Percentiles rank a stretch among this genome's conserved stretches.
Evolutionary conservation across 306 rosid species (phyloP).

Genomic region (Herpetospermum pedunculosum): DNA sequence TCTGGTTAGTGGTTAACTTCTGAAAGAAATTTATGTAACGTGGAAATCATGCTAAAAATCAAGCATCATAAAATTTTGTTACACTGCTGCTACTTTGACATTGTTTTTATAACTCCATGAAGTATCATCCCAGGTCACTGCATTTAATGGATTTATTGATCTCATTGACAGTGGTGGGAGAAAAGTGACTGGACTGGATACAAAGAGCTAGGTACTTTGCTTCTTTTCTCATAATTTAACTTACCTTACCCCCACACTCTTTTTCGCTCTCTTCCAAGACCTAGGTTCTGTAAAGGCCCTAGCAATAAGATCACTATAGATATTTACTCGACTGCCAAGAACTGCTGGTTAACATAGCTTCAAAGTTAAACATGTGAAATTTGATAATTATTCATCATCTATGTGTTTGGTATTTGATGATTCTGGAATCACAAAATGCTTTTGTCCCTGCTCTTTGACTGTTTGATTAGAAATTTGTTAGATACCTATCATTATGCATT

Average conservation of each 20-base stretch:
- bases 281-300: not conserved
- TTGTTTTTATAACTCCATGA: slow-evolving; percentile 35
- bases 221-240: not conserved
- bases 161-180: slow-evolving; percentile 99
- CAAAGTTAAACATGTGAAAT: not conserved
- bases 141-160: slow-evolving; percentile 92
- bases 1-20: not conserved
- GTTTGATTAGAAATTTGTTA: not conserved
- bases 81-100: slow-evolving; percentile 8
- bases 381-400: not conserved
- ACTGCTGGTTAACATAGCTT: not conserved
- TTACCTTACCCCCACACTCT: not conserved
- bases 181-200: slow-evolving; percentile 99
- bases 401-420: not conserved
- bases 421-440: not conserved
- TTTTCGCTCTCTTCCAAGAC: not conserved
- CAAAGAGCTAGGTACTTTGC: slow-evolving; percentile 86
- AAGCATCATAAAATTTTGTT: not conserved
- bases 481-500: not conserved
- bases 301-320: not conserved
- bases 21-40: not conserved
- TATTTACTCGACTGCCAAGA: not conserved
- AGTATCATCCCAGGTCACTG: slow-evolving; percentile 75
- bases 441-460: not conserved
- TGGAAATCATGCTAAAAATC: not conserved